Evolutionary conservation across 2,329 filamentous ascomycete species (phyloP).

Genomic region (Aspergillus calidoustus): DNA sequence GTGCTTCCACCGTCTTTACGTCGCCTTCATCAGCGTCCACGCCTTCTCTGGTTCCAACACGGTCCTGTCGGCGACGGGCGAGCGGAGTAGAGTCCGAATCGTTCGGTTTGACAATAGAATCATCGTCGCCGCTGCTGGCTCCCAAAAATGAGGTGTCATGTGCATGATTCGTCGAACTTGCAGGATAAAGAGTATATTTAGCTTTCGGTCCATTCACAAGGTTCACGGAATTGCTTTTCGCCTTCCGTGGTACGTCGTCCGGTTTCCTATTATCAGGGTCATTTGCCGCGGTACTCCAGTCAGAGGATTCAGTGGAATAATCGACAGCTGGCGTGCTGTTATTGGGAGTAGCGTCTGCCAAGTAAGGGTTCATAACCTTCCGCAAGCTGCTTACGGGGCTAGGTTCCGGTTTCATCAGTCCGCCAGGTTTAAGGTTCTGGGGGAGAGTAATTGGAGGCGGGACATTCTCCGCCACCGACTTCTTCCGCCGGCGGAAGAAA

Average conservation of each 20-base stretch:
- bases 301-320: slow-evolving; percentile 30
- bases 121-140: slow-evolving; percentile 43
- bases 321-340: slow-evolving; percentile 21
- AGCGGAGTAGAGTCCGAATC: slow-evolving; percentile 26
- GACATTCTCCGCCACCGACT: slow-evolving; percentile 74
- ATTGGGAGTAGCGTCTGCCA: slow-evolving; percentile 47
- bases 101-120: slow-evolving; percentile 26
- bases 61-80: slow-evolving; percentile 20
- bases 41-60: slow-evolving; percentile 8
- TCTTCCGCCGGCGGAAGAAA: slow-evolving; percentile 93
- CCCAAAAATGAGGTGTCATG: slow-evolving; percentile 40
- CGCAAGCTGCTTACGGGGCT: slow-evolving; percentile 81
- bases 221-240: slow-evolving; percentile 32
- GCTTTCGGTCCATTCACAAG: slow-evolving; percentile 29
- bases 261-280: slow-evolving; percentile 25
- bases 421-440: slow-evolving; percentile 45
- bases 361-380: slow-evolving; percentile 84
- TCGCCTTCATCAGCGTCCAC: slow-evolving; percentile 16
- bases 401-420: slow-evolving; percentile 40
- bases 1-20: slow-evolving; percentile 13
- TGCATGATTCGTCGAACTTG: slow-evolving; percentile 25
- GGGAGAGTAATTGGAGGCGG: slow-evolving; percentile 61
- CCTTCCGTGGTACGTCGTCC: slow-evolving; percentile 26
- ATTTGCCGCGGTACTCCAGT: slow-evolving; percentile 25
- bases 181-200: slow-evolving; percentile 35